A percentile compares a stretch with the other conserved stretches of the same genome.
Conservation (phyloP, 129 eudicot species). For the Scalesia atractyloides region DNA sequence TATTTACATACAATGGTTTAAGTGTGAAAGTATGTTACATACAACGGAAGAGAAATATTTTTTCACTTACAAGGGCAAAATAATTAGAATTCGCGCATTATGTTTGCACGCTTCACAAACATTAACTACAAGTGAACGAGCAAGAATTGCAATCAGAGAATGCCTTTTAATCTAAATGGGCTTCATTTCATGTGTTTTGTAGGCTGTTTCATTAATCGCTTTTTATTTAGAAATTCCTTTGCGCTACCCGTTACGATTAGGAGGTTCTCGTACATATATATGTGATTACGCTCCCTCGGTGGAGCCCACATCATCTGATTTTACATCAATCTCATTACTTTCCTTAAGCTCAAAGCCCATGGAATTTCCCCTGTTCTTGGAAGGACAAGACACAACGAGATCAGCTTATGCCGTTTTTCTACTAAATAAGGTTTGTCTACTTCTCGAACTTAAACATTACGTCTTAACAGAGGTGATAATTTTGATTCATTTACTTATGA, state of each 20-base stretch:
- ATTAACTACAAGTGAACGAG: constrained; percentile 2
- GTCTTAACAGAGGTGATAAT: background rate
- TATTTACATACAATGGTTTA: background rate
- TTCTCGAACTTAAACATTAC: background rate
- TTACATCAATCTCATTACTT: constrained; percentile 40
- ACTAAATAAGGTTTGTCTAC: constrained; percentile 72
- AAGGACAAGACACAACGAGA: constrained; percentile 98
- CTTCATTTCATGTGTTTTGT: constrained; percentile 26
- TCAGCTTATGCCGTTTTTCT: constrained; percentile 98
- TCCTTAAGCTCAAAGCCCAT: constrained; percentile 54
- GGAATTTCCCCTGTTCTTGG: constrained; percentile 93
- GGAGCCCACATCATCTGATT: constrained; percentile 62
- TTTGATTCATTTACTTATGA: background rate
- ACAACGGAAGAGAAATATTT: background rate
- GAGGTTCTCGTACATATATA: constrained; percentile 96
- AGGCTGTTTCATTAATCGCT: constrained; percentile 87
- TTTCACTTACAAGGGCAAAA: background rate
- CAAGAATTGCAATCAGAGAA: background rate
- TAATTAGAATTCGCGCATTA: background rate
- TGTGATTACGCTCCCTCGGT: constrained; percentile 79
- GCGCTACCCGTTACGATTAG: constrained; percentile 83
- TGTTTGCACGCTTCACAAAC: constrained; percentile 3
- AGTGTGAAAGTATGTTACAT: background rate
- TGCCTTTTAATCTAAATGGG: background rate
- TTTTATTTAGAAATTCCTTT: constrained; percentile 86